Evolutionary conservation across 129 eudicot species (phyloP).

Genomic region (Escallonia herrerae): DNA sequence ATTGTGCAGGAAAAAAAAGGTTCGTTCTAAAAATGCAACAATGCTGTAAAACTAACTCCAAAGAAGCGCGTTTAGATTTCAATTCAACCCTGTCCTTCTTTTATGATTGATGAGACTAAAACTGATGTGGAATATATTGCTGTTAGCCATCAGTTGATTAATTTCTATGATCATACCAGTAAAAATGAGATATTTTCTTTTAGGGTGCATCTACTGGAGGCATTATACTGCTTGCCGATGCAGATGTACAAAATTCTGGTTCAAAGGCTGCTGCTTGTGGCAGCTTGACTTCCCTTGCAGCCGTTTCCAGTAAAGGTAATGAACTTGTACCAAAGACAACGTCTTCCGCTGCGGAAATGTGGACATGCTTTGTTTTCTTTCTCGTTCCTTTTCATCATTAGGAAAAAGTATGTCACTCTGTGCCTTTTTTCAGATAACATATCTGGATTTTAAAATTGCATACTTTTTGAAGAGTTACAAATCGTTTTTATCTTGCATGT

Average conservation of each 20-base stretch:
- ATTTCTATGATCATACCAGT: not conserved
- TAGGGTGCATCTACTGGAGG: slow-evolving; percentile 44
- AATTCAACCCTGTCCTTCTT: no score
- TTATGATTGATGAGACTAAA: no score
- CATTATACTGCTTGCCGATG: slow-evolving; percentile 56
- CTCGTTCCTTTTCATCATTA: not conserved
- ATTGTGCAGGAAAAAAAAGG: no score
- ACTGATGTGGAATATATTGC: not conserved
- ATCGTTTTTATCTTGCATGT: no score
- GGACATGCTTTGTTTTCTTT: not conserved
- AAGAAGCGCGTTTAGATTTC: no score
- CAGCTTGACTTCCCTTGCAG: slow-evolving; percentile 65
- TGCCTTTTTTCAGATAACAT: no score
- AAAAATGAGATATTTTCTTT: slow-evolving; percentile 3
- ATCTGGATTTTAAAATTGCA: no score
- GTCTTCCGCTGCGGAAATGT: slow-evolving; percentile 1
- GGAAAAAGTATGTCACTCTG: no score
- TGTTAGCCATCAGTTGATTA: not conserved
- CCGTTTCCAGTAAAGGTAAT: slow-evolving; percentile 68
- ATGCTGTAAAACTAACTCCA: no score
- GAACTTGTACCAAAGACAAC: not conserved
- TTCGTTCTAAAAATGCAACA: no score
- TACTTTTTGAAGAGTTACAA: no score
- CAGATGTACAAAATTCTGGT: slow-evolving; percentile 62
- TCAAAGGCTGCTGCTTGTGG: slow-evolving; percentile 95